Base-by-base conservation (phyloP, 345 rosid genomes). In the Abelmoschus esculentus region DNA sequence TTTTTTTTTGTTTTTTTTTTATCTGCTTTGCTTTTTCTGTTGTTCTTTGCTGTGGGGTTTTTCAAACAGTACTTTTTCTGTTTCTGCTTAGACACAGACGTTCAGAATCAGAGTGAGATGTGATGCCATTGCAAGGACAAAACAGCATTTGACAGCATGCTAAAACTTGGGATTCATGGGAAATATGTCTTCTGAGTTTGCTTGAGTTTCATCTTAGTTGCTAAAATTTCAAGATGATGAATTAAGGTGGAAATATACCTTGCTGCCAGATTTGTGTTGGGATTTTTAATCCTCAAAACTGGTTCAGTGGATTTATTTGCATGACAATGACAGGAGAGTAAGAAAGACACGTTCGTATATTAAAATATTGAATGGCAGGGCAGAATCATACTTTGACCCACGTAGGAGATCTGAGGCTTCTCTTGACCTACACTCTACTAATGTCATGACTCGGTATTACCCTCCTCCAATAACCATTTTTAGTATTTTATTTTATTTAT, bases 11-110 rank as follows among this genome's bases (percentile, higher is more conserved):
- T 22, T 1, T 68, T 78, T 78, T 36, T 36, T n/a, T 15, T 58
- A 26, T 70, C n/a, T 71, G 14, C 18, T 65, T 34, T n/a, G 69
- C 78, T 62, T 50, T 50, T 76, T 69, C 73, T 78, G 72, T 70
- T 6, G 18, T 53, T 17, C 26, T 13, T 49, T 47, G 53, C 15
- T 47, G 61, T 62, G 68, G 26, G 19, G 12, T n/a, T 50, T 14
- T 17, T 53, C 14, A 15, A 63, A 44, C 12, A n/a, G 26, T 34
- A 49, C 52, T 42, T 19, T 54, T 19, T 18, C 60, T 10, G 60
- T 29, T 8, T 12, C 74, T 59, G 40, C 32, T 40, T 54, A 56
- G 64, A 50, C 13, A 14, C 60, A 63, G 50, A 65, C 26, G 40
- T 28, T 31, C 72, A 34, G 50, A 26, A 12, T 12, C 54, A 62